Evolutionary conservation across 352 stramenopile species (phyloP).

Genomic region (Phytophthora agathidicida): DNA sequence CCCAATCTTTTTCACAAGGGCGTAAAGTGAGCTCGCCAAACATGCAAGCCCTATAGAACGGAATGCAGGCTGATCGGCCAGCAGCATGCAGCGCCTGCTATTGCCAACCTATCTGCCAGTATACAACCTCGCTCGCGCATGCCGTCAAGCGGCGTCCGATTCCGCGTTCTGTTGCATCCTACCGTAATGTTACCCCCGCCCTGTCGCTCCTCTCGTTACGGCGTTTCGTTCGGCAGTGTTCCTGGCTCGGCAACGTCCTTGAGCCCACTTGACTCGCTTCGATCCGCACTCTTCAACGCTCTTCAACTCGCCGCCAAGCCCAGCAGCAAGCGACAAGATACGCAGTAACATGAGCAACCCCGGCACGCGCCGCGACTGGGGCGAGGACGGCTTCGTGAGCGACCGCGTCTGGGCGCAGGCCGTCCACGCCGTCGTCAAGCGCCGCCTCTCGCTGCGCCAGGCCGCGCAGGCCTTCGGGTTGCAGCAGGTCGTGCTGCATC

Average conservation of each 20-base stretch:
- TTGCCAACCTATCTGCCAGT: too few relatives aligned
- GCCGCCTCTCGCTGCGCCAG: slow-evolving; percentile 64
- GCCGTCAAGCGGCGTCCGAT: too few relatives aligned
- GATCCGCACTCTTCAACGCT: slow-evolving; percentile 2
- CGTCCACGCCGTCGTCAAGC: slow-evolving; percentile 66
- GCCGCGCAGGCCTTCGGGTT: slow-evolving; percentile 68
- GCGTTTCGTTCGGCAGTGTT: slow-evolving; percentile 23
- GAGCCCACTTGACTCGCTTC: too few relatives aligned
- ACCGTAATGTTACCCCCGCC: slow-evolving; percentile 16
- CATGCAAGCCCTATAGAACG: too few relatives aligned
- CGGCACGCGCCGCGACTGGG: slow-evolving; percentile 9
- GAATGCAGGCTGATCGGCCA: too few relatives aligned
- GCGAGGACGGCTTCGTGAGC: slow-evolving; percentile 22
- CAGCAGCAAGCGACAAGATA: background rate
- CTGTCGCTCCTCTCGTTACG: slow-evolving; percentile 7
- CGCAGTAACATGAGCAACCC: slow-evolving; percentile 9
- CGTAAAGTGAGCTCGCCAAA: too few relatives aligned
- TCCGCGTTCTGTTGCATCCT: slow-evolving; percentile 11
- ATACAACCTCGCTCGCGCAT: too few relatives aligned
- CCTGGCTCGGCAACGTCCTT: background rate
- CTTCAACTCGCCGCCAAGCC: slow-evolving; percentile 18
- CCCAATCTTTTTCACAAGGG: too few relatives aligned
- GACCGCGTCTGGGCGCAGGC: slow-evolving; percentile 68
- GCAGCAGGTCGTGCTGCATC: slow-evolving; percentile 69
- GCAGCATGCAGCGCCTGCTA: too few relatives aligned